phyloP scores from a whole-genome alignment of 305 asterid species.

The Nicotiana rustica region DNA sequence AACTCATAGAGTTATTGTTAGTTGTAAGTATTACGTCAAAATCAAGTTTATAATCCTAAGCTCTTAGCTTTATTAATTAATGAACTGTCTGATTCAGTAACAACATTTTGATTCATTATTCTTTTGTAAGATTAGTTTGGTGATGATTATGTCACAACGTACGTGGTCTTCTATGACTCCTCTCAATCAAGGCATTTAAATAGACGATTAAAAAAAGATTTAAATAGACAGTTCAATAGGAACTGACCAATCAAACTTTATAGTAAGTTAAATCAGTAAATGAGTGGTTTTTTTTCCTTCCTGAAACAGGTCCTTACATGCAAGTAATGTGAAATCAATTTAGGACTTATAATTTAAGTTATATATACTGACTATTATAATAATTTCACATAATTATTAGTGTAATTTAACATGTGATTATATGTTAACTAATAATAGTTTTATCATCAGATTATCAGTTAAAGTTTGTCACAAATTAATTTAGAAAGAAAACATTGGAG shows the following conservation, averaged over 20 bases:
- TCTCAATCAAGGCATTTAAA: neutral
- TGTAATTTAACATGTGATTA: no score
- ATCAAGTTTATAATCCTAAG: neutral
- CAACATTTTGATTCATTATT: neutral
- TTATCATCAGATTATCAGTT: no score
- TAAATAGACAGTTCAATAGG: neutral
- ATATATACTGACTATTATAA: no score
- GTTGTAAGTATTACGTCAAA: neutral
- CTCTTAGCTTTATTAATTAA: neutral
- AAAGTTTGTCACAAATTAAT: no score
- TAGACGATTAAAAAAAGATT: no score
- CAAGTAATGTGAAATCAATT: neutral
- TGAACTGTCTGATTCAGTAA: conserved; percentile 28
- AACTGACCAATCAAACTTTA: conserved; percentile 7
- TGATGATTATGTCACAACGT: conserved; percentile 13
- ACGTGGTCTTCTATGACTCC: neutral
- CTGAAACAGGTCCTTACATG: neutral
- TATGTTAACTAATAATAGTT: no score
- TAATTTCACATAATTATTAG: no score
- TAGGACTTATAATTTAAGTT: no score
- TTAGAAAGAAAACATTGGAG: no score
- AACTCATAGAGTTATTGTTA: no score
- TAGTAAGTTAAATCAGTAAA: neutral
- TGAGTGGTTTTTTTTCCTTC: neutral
- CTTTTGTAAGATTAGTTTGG: neutral